phyloP scores from a whole-genome alignment of 108 stramenopile genomes.

The Skeletonema costatum region DNA sequence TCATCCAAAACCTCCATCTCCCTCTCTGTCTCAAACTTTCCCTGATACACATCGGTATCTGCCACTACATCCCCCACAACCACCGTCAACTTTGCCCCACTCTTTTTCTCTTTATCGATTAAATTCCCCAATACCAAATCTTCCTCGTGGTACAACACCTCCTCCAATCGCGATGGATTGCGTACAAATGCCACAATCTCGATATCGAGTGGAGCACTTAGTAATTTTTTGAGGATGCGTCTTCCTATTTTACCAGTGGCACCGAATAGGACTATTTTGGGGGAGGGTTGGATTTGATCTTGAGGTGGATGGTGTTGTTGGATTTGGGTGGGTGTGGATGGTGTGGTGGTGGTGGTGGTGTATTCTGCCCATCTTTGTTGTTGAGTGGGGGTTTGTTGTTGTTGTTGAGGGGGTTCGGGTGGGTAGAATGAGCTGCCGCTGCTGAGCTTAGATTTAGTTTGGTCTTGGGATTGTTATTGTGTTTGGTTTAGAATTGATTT shows the following conservation, averaged over 20 bases:
- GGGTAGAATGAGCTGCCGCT: neutral
- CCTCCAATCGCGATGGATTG: conserved; percentile 55
- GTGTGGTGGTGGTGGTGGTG: neutral
- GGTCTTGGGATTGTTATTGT: too few species aligned
- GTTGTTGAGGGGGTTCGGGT: neutral
- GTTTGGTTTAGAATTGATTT: too few species aligned
- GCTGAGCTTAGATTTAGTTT: too few species aligned
- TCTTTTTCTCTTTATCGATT: neutral
- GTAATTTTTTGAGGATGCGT: conserved; percentile 53
- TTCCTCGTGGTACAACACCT: conserved; percentile 59
- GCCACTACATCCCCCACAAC: conserved; percentile 67
- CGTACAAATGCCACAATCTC: conserved; percentile 72
- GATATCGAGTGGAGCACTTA: conserved; percentile 53
- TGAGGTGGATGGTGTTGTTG: neutral
- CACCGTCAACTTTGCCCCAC: conserved; percentile 56
- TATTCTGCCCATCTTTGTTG: neutral
- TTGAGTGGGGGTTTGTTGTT: too few species aligned
- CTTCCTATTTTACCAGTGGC: conserved; percentile 68
- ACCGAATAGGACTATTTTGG: conserved; percentile 63
- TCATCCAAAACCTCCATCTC: neutral
- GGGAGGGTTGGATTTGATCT: conserved; percentile 4
- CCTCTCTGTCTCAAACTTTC: neutral
- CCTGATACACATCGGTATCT: conserved; percentile 14
- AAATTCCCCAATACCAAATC: conserved; percentile 21
- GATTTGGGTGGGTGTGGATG: neutral